Evolutionary conservation across 768 basidiomycete genomes (phyloP).

Genomic region (Tulasnella sp.): DNA sequence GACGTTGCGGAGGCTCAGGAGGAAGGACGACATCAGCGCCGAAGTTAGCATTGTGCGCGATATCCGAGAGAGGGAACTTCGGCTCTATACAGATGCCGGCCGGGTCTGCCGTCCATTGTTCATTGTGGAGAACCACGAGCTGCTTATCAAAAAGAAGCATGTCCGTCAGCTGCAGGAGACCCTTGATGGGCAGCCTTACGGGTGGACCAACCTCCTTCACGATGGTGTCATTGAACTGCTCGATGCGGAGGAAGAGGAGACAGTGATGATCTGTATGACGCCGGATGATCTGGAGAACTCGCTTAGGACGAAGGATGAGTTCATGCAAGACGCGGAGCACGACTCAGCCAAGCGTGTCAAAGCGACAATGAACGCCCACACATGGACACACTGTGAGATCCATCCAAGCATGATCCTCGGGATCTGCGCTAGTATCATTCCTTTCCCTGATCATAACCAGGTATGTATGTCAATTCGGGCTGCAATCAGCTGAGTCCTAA

Average conservation of each 20-base stretch:
- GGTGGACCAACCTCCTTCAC: constrained; percentile 78
- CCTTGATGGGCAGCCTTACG: constrained; percentile 37
- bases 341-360: constrained; percentile 87
- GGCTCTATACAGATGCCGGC: constrained; percentile 93
- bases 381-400: constrained; percentile 99
- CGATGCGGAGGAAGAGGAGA: constrained; percentile 99
- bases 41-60: constrained; percentile 97
- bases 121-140: constrained; percentile 87
- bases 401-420: constrained; percentile 99
- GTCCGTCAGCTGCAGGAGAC: constrained; percentile 55
- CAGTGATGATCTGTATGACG: constrained; percentile 99
- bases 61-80: constrained; percentile 88
- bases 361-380: constrained; percentile 71
- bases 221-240: constrained; percentile 85
- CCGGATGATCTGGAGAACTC: constrained; percentile 89
- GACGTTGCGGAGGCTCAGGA: constrained; percentile 82
- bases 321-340: constrained; percentile 56
- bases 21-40: constrained; percentile 89
- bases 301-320: constrained; percentile 49
- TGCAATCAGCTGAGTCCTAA: constrained; percentile 14
- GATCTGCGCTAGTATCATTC: constrained; percentile 97
- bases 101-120: constrained; percentile 95
- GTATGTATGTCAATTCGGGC: constrained; percentile 34
- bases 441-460: constrained; percentile 99
- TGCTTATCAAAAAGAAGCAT: constrained; percentile 75